Evolutionary conservation across 352 stramenopile genomes (phyloP), one percentile per base, ranked within the genome.

Genomic region (Pythium utonaiense): DNA sequence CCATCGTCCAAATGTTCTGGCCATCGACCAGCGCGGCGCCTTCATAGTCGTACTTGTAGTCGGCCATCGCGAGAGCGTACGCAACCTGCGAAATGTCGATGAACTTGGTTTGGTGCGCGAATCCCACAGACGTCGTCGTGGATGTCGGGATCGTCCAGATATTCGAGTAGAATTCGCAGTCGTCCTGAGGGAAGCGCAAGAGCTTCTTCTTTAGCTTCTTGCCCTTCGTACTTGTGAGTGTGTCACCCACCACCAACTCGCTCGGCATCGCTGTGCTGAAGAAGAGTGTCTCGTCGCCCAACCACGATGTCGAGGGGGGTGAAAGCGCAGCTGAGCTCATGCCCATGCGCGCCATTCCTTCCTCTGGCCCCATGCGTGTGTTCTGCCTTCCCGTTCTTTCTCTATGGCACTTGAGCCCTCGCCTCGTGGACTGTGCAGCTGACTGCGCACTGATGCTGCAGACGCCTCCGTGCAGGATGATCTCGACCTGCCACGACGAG

Each of bases 131-230:
- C 10, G 71, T 73, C 3, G 48, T 28, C 9, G 24, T 57, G 16
- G 40, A 44, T 16, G 38, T 3, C 0, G 50, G 47, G 12, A 47
- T n/a, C 19, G 13, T 61, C 83, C 83, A 93, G 54, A 93, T 93
- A 76, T 93, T 93, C 36, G 72, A 72, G 70, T 93, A 93, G 68
- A 93, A 93, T 44, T 86, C 83, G 47, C 65, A 84, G 66, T 90
- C 78, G 53, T 93, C 83, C 24, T 50, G 33, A 0, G 70, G 66
- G 8, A 78, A 70, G 13, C 69, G 77, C 21, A 67, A 60, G 27
- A 62, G 38, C 50, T 83, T 86, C 62, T 84, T 84, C 56, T 62
- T 64, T 31, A 58, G 53, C 59, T 64, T 67, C 62, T 63, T 68
- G 16, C 34, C 27, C 34, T 60, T 47, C 44, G 42, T 73, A 54